Evolutionary conservation across 257 asterid species (phyloP), one percentile per base, ranked within the genome.

Genomic region (Echites panduratus): DNA sequence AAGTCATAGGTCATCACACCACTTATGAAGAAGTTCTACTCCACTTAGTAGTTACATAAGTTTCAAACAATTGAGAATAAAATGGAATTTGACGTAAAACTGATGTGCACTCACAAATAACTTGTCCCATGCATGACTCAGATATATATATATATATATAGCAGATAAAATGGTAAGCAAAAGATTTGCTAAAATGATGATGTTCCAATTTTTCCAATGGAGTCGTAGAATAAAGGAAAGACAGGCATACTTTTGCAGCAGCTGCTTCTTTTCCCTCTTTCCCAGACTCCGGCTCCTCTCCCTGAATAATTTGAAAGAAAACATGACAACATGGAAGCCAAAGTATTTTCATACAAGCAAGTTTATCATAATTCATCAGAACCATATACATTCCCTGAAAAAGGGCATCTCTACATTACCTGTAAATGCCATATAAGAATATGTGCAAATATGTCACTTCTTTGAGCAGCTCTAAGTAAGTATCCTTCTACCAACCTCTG

Each of bases 381-480:
- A 64, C 49, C 48, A 79, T 35, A 59, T 10, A 43, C 4, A 62
- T 45, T 57, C 59, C 61, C 52, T 62, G 29, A 38, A 27, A 53
- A 53, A 57, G 58, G 43, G 44, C 35, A 54, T 52, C 54, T 66
- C 9, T 73, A 71, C 71, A 38, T 68, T 75, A 90, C 99, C 98
- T 95, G 98, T 76, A 95, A 86, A 82, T 90, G 93, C 99, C 99
- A 95, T 87, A 95, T 95, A 83, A 95, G 84, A 82, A 95, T 95
- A 79, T 95, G 99, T 74, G 99, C 92, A 80, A 95, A 95, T 76
- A 87, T 82, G 80, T 95, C 96, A 82, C 97, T 95, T 81, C 98
- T 87, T 80, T 92, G 96, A 69, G 97, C 86, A 82, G 98, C 99
- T 90, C 99, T 86, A 49, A 95, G 99, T 90, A 95, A 78, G 85